Evolutionary conservation across 345 rosid species (phyloP).

Genomic region (Moringa oleifera): DNA sequence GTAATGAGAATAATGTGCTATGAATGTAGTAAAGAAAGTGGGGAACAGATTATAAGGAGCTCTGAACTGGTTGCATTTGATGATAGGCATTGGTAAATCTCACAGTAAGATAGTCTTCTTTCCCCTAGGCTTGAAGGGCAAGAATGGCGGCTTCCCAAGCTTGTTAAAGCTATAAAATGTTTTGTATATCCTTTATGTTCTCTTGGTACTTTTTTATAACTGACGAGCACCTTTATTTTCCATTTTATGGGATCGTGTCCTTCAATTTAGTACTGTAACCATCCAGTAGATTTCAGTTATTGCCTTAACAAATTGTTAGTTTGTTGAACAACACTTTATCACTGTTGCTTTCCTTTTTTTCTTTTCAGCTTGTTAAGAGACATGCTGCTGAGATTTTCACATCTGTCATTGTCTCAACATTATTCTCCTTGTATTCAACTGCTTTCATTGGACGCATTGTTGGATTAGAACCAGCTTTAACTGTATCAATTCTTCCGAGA

Average conservation of each 20-base stretch:
- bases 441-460: slow-evolving; percentile 77
- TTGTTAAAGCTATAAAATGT: too few relatives aligned
- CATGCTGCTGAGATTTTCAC: slow-evolving; percentile 95
- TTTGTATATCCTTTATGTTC: too few relatives aligned
- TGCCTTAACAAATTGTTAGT: neutral
- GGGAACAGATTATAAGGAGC: neutral
- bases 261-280: neutral
- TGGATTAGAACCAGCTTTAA: slow-evolving; percentile 67
- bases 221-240: neutral
- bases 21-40: too few relatives aligned
- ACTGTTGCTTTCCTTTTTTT: slow-evolving; percentile 15
- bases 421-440: slow-evolving; percentile 92
- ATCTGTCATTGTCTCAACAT: slow-evolving; percentile 66
- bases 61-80: neutral
- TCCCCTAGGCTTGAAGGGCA: too few relatives aligned
- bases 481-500: slow-evolving; percentile 81
- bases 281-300: neutral
- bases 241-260: neutral
- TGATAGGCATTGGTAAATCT: too few relatives aligned
- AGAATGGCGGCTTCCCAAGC: too few relatives aligned
- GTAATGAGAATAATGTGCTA: neutral
- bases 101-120: too few relatives aligned
- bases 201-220: neutral
- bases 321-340: slow-evolving; percentile 2
- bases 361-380: slow-evolving; percentile 86